Percentiles rank a stretch among this genome's conserved stretches.
phyloP scores from a whole-genome alignment of 1,284 basidiomycete species.

The Mrakiaceae sp. region DNA sequence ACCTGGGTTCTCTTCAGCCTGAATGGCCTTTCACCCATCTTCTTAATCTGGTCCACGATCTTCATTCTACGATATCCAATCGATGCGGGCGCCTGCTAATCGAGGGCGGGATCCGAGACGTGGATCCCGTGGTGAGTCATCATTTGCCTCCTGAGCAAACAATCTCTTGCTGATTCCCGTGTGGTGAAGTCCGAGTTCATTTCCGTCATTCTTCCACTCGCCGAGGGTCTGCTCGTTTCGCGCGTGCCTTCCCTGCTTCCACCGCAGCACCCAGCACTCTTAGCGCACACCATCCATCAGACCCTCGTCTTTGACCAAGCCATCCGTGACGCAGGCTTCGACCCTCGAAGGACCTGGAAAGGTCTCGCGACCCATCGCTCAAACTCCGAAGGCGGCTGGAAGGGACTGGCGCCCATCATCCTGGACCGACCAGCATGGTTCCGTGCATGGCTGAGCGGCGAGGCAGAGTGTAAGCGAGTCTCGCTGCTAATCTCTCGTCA shows the following conservation, averaged over 20 bases:
- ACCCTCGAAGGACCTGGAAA: slow-evolving; percentile 43
- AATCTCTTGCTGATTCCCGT: background rate
- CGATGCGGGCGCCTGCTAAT: slow-evolving; percentile 61
- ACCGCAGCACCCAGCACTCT: slow-evolving; percentile 53
- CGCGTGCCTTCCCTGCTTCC: slow-evolving; percentile 63
- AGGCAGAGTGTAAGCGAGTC: slow-evolving; percentile 59
- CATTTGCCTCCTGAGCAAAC: slow-evolving; percentile 3
- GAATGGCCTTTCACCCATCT: slow-evolving; percentile 96
- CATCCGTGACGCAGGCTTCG: slow-evolving; percentile 63
- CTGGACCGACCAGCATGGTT: slow-evolving; percentile 80
- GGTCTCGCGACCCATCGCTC: slow-evolving; percentile 19
- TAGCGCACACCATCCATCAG: slow-evolving; percentile 93
- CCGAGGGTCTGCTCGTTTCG: slow-evolving; percentile 57
- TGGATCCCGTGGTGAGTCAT: slow-evolving; percentile 60
- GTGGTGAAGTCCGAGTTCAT: slow-evolving; percentile 59
- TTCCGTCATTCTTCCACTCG: slow-evolving; percentile 54
- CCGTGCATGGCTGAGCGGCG: slow-evolving; percentile 74
- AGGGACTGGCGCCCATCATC: slow-evolving; percentile 68
- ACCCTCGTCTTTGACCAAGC: slow-evolving; percentile 76
- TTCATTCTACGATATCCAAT: slow-evolving; percentile 61
- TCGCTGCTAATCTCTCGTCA: too few relatives aligned
- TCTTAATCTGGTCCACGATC: slow-evolving; percentile 69
- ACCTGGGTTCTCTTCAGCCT: slow-evolving; percentile 47
- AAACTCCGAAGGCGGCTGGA: slow-evolving; percentile 39
- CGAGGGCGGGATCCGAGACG: slow-evolving; percentile 47